Base-by-base conservation (phyloP, 352 stramenopile genomes). In the Phytophthora chlamydospora region DNA sequence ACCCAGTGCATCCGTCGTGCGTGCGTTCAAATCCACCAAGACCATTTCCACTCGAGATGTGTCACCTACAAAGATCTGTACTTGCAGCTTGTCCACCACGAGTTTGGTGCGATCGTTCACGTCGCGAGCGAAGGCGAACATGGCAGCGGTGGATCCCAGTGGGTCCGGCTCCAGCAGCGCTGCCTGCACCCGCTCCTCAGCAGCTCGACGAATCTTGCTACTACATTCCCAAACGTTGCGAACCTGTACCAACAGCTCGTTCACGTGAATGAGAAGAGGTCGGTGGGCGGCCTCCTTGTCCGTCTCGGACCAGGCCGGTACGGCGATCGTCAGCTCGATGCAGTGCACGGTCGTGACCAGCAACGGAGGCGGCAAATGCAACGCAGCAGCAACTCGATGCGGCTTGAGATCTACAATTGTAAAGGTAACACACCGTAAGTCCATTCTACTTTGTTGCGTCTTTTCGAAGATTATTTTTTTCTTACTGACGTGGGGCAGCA, bases 1-100 rank as follows among this genome's bases (percentile, higher is more conserved):
- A 77, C 81, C 86, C 51, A 88, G 17, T 10, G 81, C 71, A 40
- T 90, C 85, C 2, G 79, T 89, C 21, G 81, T 85, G 13, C 79
- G 79, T 14, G 75, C 77, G 40, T 85, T 66, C 19, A 90, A 75
- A 36, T 69, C 58, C 0, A 44, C 29, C 21, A 90, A 51, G 39
- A 75, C 66, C 4, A 88, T 29, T 12, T 76, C 68, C 27, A 85
- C 42, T 12, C 78, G 67, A 21, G 74, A 66, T 7, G 69, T 39
- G 0, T 66, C 73, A 2, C 55, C 46, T 1, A 78, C 50, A 51
- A 89, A 88, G 27, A 89, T 47, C 56, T 85, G 81, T 33, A 90
- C 45, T 14, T 59, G 73, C 5, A 90, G 34, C 10, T 81, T 88
- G 49, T 86, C 74, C 8, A 85, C 75, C 4, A 69, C 32, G 2